Conservation (phyloP, 345 rosid genomes). For the Acer negundo region DNA sequence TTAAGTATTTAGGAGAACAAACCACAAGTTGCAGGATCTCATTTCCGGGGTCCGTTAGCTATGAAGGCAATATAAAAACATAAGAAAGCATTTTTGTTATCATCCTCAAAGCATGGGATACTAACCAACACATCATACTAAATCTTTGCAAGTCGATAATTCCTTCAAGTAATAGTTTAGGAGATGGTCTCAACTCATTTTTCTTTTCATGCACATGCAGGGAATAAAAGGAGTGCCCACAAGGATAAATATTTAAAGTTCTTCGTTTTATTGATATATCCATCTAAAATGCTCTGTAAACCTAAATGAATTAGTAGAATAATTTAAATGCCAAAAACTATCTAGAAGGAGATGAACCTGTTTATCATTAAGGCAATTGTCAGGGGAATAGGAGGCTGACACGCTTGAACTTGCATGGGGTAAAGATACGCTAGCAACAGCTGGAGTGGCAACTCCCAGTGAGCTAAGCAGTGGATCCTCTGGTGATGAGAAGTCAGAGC, state of each 20-base stretch:
- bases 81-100: background rate
- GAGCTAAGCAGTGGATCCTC: constrained; percentile 54
- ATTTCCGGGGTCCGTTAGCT: too few species aligned
- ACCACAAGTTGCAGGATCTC: background rate
- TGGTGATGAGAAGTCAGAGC: constrained; percentile 63
- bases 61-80: background rate
- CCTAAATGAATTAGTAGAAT: background rate
- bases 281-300: background rate
- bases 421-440: constrained; percentile 25
- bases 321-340: background rate
- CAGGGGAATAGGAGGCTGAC: constrained; percentile 19
- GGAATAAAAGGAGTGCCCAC: background rate
- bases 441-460: constrained; percentile 28
- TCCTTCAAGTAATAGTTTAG: constrained; percentile 23
- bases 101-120: background rate
- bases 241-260: background rate
- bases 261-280: background rate
- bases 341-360: constrained; percentile 34
- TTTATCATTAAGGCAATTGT: constrained; percentile 23
- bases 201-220: background rate
- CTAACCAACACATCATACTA: too few species aligned
- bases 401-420: constrained; percentile 23
- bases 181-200: background rate
- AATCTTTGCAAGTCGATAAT: background rate
- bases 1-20: background rate